Evolutionary conservation across 2,329 filamentous ascomycete species (phyloP), one percentile per base, ranked within the genome.

Genomic region (Colletotrichum sp.): DNA sequence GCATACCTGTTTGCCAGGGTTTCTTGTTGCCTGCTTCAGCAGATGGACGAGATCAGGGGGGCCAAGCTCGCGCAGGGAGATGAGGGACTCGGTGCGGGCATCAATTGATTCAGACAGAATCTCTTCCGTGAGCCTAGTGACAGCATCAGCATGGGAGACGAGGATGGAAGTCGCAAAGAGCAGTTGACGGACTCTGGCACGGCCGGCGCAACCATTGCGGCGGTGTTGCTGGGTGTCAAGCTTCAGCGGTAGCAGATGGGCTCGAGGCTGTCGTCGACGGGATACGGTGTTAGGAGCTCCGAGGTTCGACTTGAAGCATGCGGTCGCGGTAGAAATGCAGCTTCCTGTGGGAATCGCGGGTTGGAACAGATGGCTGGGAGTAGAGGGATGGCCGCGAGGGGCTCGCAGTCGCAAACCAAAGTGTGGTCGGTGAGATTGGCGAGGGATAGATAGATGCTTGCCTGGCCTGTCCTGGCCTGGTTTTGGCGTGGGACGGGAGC

Each of bases 31-130:
- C 81, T 92, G 91, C 85, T 98, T 99, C 81, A 98, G 92, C 73
- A 99, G 91, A 86, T 99, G 97, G 52, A 99, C 96, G 32, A 99
- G 91, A 85, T 99, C 97, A 70, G 97, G 97, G 30, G 97, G 97
- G 57, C 97, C 97, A 74, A 99, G 92, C 89, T 99, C 97, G 82
- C 97, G 94, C 78, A 99, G 90, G 64, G 93, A 92, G 79, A 94
- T 90, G 52, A 99, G 91, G 59, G 95, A 95, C 83, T 99, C 97
- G 80, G 96, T 98, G 84, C 97, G 94, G 80, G 96, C 93, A 83
- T 98, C 96, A 84, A 98, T 94, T 68, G 96, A 95, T 81, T 98
- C 95, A 83, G 98, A 94, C 77, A 98, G 91, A 78, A 97, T 92
- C 86, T 98, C 96, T 87, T 99, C 97, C 81, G 96, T 96, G 82